Base-by-base conservation (phyloP, 768 basidiomycete genomes). In the Naematelia aurantialba region DNA sequence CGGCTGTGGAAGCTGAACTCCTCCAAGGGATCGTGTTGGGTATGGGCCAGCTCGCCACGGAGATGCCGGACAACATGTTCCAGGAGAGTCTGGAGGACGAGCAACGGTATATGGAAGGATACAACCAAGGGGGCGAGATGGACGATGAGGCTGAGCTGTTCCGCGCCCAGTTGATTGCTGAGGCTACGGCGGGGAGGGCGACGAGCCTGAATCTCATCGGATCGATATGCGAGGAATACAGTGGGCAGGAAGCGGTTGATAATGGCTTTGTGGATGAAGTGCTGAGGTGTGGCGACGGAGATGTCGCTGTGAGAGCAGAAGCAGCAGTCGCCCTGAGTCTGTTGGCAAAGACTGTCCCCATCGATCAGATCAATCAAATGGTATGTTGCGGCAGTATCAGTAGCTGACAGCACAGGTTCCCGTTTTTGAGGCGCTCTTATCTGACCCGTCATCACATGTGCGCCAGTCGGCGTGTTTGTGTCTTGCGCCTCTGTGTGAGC, bases 161-260 rank as follows among this genome's bases (percentile, higher is more conserved):
- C 55, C 64, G 73, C 25, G 59, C 58, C 42, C 74, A 77, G 52
- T 50, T 77, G 14, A 79, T 78, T 27, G 84, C 90, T 65, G 89
- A 93, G 72, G 89, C 87, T 13, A 85, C 88, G 3, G 82, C 91
- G 19, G 93, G 93, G 4, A 83, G 91, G 58, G 80, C 94, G 50
- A 89, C 89, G 3, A 90, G 90, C 68, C 91, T 96, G 91, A 90
- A 89, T 72, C 79, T 96, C 52, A 89, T 94, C 80, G 91, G 91
- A 39, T 86, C 89, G 5, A 85, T 91, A 12, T 84, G 88, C 27
- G 89, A 90, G 25, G 69, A 68, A 34, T 73, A 66, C 49, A 54
- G 58, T 27, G 59, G 50, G 1, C 47, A 65, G 0, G 75, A 73
- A 46, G 57, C 67, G 0, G 63, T 68, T 1, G 63, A 63, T 22